Conservation (phyloP, 441 rosid genomes). For the Rhodomyrtus psidioides region DNA sequence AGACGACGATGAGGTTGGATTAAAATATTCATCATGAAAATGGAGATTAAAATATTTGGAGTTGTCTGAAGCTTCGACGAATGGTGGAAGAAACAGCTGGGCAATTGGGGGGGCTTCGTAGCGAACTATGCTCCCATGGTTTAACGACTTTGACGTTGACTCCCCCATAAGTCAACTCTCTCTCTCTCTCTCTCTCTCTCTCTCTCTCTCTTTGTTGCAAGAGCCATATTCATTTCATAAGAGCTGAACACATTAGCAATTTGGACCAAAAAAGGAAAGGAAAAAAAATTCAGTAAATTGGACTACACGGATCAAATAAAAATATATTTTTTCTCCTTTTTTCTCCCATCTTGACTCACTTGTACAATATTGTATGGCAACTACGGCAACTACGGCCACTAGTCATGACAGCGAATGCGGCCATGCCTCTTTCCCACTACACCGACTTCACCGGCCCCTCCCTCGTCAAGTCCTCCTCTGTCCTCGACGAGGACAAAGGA, state of each 20-base stretch:
- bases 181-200: background rate
- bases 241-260: no score
- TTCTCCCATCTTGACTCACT: background rate
- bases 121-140: slow-evolving; percentile 6
- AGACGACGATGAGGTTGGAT: background rate
- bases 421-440: background rate
- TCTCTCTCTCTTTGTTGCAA: background rate
- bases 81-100: slow-evolving; percentile 44
- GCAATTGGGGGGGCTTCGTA: slow-evolving; percentile 12
- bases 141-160: slow-evolving; percentile 59
- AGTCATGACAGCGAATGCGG: background rate
- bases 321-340: no score
- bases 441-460: background rate
- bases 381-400: background rate
- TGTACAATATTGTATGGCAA: background rate
- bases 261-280: no score
- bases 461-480: background rate
- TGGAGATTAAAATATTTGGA: background rate
- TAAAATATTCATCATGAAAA: background rate
- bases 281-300: background rate
- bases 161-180: slow-evolving; percentile 9
- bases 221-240: background rate
- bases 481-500: no score
- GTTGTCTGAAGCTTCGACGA: slow-evolving; percentile 45
- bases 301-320: background rate